Evolutionary conservation across 2,329 filamentous ascomycete species (phyloP), one percentile per base, ranked within the genome.

Genomic region (Diaporthe sp.): DNA sequence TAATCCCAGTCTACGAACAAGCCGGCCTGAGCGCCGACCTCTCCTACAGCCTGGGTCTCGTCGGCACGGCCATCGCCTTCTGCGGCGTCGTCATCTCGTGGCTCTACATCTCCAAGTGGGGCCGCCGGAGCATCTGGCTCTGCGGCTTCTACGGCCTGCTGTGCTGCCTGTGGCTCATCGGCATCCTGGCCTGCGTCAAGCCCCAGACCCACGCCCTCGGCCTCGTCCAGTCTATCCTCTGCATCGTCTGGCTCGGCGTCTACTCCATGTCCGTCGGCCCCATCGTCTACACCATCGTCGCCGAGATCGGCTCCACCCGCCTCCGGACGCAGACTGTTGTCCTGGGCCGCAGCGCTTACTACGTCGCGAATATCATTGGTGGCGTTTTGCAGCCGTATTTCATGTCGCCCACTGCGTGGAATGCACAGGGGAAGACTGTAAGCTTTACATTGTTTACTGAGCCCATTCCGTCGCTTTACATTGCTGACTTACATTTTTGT

Each of bases 271-370:
- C 83, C 39, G 84, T 87, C 55, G 86, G 86, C 0, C 86, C 86
- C 7, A 85, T 87, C 31, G 81, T 86, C 76, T 88, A 87, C 81
- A 86, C 85, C 28, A 84, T 87, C 42, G 83, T 86, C 77, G 51
- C 87, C 1, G 87, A 88, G 79, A 77, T 88, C 4, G 83, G 84
- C 0, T 87, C 86, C 0, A 87, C 86, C 5, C 86, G 87, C 53
- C 83, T 88, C 28, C 83, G 86, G 61, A 86, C 85, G 65, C 86
- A 88, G 80, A 86, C 86, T 0, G 84, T 88, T 25, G 86, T 87
- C 17, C 79, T 88, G 25, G 86, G 85, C 1, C 82, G 87, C 65
- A 86, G 79, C 25, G 81, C 80, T 2, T 87, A 87, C 76, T 85
- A 86, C 72, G 74, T 85, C 15, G 84, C 82, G 19, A 86, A 86